Conservation (phyloP, 2,329 filamentous ascomycete genomes). For the Pseudogymnoascus sp. region DNA sequence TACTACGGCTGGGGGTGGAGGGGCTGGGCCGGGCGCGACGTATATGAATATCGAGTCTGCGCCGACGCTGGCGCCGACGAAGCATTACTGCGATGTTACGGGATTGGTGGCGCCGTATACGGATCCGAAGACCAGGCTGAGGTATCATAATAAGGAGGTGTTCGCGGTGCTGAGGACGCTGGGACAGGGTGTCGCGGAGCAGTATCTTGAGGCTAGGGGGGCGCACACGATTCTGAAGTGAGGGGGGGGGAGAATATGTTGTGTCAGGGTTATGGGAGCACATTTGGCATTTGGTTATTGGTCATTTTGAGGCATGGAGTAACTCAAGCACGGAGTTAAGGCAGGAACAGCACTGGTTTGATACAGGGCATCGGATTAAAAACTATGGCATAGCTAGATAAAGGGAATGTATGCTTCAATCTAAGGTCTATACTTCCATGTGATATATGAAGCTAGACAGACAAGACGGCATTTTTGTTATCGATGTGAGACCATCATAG, state of each 20-base stretch:
- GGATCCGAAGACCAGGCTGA: constrained; percentile 87
- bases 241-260: constrained; percentile 25
- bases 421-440: constrained; percentile 10
- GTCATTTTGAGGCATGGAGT: not conserved
- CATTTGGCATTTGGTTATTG: constrained; percentile 1
- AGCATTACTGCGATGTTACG: constrained; percentile 92
- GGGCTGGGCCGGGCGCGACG: constrained; percentile 63
- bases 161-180: constrained; percentile 75
- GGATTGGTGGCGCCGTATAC: constrained; percentile 85
- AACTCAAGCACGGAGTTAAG: not conserved
- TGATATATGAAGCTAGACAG: constrained; percentile 7
- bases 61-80: constrained; percentile 74
- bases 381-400: not conserved
- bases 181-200: constrained; percentile 75
- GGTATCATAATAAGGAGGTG: constrained; percentile 89
- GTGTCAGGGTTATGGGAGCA: not conserved
- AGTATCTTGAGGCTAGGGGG: constrained; percentile 80
- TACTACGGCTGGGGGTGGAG: constrained; percentile 26
- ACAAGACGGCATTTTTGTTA: constrained; percentile 5
- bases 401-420: constrained; percentile 27
- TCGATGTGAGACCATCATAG: constrained; percentile 49
- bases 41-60: constrained; percentile 97
- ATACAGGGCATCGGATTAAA: constrained; percentile 3
- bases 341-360: not conserved
- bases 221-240: constrained; percentile 91